Percentiles rank a stretch among this genome's conserved stretches.
phyloP scores from a whole-genome alignment of 2,329 filamentous ascomycete species.

The Colletotrichum liaoningense region DNA sequence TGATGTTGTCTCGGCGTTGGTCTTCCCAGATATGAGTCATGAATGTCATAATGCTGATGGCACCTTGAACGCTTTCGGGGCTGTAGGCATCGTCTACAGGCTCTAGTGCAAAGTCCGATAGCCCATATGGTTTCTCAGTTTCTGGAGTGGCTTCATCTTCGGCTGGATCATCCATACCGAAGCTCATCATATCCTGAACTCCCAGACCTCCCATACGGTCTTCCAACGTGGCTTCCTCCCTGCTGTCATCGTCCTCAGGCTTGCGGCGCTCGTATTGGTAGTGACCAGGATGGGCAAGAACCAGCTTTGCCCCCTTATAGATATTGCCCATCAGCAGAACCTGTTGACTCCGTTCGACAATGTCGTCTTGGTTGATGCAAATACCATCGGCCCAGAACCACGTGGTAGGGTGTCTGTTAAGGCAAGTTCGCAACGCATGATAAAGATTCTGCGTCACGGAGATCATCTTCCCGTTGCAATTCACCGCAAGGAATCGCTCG shows the following conservation, averaged over 20 bases:
- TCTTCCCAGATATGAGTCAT: constrained; percentile 7
- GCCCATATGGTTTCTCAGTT: background rate
- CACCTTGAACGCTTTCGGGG: background rate
- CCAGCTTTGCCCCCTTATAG: background rate
- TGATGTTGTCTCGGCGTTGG: background rate
- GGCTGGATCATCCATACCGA: background rate
- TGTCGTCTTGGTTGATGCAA: constrained; percentile 20
- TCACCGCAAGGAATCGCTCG: background rate
- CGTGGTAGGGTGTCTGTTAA: background rate
- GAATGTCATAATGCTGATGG: constrained; percentile 27
- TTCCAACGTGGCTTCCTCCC: background rate
- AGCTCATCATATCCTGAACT: constrained; percentile 15
- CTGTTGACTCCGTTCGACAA: constrained; percentile 17
- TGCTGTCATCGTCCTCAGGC: background rate
- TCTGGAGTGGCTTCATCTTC: background rate
- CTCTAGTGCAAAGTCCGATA: background rate
- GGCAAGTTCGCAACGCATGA: constrained; percentile 9
- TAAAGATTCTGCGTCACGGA: constrained; percentile 15
- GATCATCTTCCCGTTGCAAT: constrained; percentile 12
- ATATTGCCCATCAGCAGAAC: constrained; percentile 16
- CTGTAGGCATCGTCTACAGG: background rate
- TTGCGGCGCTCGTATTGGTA: background rate
- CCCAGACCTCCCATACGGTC: background rate
- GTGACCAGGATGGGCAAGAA: constrained; percentile 14
- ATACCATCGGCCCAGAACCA: constrained; percentile 30